Base-by-base conservation (phyloP, 2,329 filamentous ascomycete genomes). In the Atkinsonella hypoxylon region DNA sequence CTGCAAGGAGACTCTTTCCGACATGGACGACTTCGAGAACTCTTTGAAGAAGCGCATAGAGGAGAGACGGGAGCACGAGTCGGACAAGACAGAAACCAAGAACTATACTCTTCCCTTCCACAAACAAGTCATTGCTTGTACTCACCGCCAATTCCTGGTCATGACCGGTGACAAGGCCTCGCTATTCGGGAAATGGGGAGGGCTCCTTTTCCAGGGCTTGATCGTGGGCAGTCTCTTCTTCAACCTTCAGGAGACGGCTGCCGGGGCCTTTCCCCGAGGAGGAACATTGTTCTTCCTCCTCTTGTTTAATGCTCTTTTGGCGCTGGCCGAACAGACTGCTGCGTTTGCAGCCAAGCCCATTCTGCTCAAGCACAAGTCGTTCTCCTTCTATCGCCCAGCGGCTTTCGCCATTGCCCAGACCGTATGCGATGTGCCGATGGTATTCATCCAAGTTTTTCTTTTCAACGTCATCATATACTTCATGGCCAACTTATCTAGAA, bases 171-270 rank as follows among this genome's bases (percentile, higher is more conserved):
- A 94, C 64, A 81, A 75, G 50, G 82, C 82, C 0, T 86, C 86
- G 0, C 72, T 93, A 0, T 83, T 83, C 60, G 91, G 86, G 20
- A 93, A 93, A 61, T 78, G 85, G 60, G 85, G 89, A 61, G 88
- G 89, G 57, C 83, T 90, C 51, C 65, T 93, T 44, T 79, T 85
- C 52, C 87, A 89, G 60, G 73, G 68, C 1, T 73, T 94, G 11
- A 87, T 94, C 53, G 83, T 91, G 47, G 85, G 86, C 1, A 87
- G 83, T 4, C 71, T 93, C 4, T 94, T 94, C 68, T 88, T 85
- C 59, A 80, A 87, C 55, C 67, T 88, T 10, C 68, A 75, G 0
- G 56, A 69, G 1, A 74, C 76, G 8, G 85, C 84, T 0, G 64
- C 64, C 0, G 85, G 82, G 45, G 84, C 87, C 57, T 90, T 83